These are phyloP conservation scores for Atalantia buxifolia DNA, from an alignment of 345 rosid genomes.

Conservation along the genomic window DNA sequence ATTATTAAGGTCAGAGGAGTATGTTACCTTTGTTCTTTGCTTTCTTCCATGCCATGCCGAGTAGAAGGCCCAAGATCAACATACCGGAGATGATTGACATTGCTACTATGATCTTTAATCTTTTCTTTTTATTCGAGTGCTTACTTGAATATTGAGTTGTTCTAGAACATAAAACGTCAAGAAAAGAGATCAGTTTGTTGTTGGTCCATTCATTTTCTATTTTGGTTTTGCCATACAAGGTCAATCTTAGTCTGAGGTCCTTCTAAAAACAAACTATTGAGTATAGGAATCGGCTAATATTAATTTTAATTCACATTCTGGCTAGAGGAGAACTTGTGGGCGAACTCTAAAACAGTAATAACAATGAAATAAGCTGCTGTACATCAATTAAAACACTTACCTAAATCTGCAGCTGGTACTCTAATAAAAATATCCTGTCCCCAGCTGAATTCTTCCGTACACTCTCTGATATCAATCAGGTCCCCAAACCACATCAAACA, in stretches of 20 bases:
- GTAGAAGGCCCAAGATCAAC: neutral
- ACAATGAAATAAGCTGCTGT: neutral
- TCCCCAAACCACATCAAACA: too few species aligned
- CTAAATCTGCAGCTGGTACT: neutral
- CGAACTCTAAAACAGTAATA: neutral
- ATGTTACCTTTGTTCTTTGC: neutral
- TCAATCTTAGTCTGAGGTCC: neutral
- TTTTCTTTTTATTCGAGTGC: neutral
- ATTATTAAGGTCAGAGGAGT: neutral
- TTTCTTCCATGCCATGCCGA: neutral
- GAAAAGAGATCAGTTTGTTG: neutral
- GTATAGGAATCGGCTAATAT: neutral
- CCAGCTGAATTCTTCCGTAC: too few species aligned
- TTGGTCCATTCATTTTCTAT: neutral
- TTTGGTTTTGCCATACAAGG: neutral
- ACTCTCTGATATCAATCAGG: too few species aligned
- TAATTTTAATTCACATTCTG: neutral
- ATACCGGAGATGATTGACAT: neutral
- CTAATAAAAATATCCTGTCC: too few species aligned
- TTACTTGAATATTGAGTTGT: neutral
- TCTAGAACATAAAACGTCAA: neutral
- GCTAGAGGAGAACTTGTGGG: neutral
- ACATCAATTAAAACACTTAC: conserved; percentile 8
- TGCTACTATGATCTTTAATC: neutral
- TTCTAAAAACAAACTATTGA: neutral